Evolutionary conservation across 1,284 basidiomycete species (phyloP), one percentile per base, ranked within the genome.

Genomic region (Boletus semigastroideus): DNA sequence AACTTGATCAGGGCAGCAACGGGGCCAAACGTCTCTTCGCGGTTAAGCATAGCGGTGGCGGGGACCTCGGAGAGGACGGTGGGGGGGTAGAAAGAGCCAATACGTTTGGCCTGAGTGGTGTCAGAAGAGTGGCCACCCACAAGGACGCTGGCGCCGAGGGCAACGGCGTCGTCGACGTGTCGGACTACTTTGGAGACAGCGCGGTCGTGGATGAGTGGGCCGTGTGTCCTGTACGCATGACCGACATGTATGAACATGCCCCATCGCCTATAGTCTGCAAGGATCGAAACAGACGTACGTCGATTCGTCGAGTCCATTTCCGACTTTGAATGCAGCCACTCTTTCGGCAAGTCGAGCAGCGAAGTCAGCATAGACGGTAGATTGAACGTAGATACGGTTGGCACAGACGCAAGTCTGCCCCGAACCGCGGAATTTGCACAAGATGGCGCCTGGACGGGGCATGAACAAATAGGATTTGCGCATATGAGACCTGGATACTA

Each of bases 381-480:
- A 84, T 55, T 96, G 94, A 39, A 97, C 89, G 64, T 87, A 94
- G 52, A 94, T 89, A 22, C 92, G 76, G 70, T 94, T 94, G 20
- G 90, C 87, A 62, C 88, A 90, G 49, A 94, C 76, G 60, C 92
- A 94, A 0, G 95, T 96, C 72, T 99, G 97, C 2, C 96, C 96
- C 16, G 84, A 88, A 25, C 79, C 79, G 44, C 97, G 85, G 84
- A 98, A 99, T 74, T 99, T 99, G 80, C 84, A 92, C 1, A 82
- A 65, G 56, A 97, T 80, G 5, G 92, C 92, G 46, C 78, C 94
- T 90, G 56, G 3, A 44, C 43, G 17, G 20, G 31, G 31, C 5
- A 36, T 57, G 31, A 57, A 43, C 17, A 7, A 33, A 49, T 19
- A 22, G 2, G 20, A 20, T 3, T 6, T 13, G 4, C 7, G 14